Conservation (phyloP, 208 protist species). For the Wallacemonas sp. region DNA sequence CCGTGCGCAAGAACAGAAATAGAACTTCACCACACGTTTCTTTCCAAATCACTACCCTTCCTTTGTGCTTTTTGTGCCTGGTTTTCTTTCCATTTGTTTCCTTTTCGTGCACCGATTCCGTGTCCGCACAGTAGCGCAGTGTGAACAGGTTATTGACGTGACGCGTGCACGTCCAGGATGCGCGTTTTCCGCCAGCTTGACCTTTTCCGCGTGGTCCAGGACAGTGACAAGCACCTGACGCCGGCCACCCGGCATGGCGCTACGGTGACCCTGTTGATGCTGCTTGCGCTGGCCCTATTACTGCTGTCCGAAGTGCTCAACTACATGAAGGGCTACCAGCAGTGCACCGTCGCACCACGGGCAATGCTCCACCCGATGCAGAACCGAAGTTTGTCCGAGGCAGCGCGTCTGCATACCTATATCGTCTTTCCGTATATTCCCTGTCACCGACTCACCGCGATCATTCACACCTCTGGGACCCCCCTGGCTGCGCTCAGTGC, state of each 20-base stretch:
- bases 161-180: no score
- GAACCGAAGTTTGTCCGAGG: background rate
- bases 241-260: slow-evolving; percentile 29
- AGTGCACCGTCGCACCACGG: slow-evolving; percentile 31
- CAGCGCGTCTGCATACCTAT: background rate
- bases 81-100: no score
- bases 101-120: no score
- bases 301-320: slow-evolving; percentile 20
- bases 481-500: background rate
- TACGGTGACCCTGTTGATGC: slow-evolving; percentile 22
- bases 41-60: no score
- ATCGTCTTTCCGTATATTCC: slow-evolving; percentile 28
- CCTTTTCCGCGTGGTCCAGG: slow-evolving; percentile 45
- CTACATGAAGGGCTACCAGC: slow-evolving; percentile 35
- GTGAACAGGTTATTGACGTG: no score
- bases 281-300: slow-evolving; percentile 23
- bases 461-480: background rate
- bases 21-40: no score
- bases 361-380: background rate
- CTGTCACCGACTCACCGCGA: slow-evolving; percentile 20
- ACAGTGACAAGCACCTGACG: slow-evolving; percentile 37
- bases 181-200: slow-evolving; percentile 27
- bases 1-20: no score
- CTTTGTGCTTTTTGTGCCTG: no score
- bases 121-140: no score